phyloP scores from a whole-genome alignment of 768 basidiomycete species.

The Boletus pseudopeckii region DNA sequence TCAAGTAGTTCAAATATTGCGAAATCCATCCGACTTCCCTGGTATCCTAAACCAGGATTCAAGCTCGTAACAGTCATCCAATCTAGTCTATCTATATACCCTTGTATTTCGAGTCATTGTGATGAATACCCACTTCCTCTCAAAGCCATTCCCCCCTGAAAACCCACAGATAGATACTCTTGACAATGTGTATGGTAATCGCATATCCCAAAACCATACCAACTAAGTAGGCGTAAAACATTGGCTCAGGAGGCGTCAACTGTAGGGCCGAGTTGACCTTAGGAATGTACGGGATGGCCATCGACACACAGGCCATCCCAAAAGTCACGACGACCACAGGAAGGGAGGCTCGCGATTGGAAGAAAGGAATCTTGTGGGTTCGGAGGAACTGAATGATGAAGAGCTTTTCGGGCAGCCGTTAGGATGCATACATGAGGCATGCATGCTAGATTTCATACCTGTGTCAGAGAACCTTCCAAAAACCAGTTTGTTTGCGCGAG shows the following conservation, averaged over 20 bases:
- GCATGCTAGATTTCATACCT: conserved; percentile 21
- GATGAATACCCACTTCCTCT: background rate
- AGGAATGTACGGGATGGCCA: conserved; percentile 33
- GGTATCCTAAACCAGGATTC: background rate
- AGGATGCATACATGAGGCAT: background rate
- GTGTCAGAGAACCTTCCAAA: conserved; percentile 35
- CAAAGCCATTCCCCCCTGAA: conserved; percentile 33
- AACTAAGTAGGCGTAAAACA: conserved; percentile 28
- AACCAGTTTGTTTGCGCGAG: conserved; percentile 38
- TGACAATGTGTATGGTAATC: conserved; percentile 25
- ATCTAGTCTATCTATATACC: background rate
- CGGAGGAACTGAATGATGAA: conserved; percentile 34
- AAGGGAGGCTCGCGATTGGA: conserved; percentile 31
- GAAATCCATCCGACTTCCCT: background rate
- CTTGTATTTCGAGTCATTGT: background rate
- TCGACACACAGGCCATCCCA: conserved; percentile 30
- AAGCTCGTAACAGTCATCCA: background rate
- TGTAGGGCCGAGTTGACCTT: conserved; percentile 30
- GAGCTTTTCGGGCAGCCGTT: conserved; percentile 17
- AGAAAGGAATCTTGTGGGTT: conserved; percentile 30
- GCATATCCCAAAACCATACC: conserved; percentile 23
- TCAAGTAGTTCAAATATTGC: background rate
- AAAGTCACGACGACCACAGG: conserved; percentile 28
- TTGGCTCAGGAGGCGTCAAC: conserved; percentile 26
- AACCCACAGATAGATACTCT: conserved; percentile 23